Conservation (phyloP, 768 basidiomycete genomes). For the Lactarius sanguifluus region DNA sequence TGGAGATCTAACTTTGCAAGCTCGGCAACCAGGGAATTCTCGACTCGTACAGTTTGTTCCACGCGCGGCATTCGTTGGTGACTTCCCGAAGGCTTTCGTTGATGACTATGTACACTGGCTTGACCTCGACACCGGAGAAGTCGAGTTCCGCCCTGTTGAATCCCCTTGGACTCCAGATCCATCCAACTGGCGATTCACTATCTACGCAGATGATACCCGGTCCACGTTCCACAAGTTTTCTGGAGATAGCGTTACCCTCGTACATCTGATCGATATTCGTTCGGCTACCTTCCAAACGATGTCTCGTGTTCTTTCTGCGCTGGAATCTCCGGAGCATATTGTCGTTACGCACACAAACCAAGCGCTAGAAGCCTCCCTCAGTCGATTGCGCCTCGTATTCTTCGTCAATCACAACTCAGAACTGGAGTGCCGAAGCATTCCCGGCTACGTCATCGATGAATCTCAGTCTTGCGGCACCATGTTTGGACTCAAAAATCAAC, state of each 20-base stretch:
- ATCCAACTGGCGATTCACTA: slow-evolving; percentile 34
- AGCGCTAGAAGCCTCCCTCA: slow-evolving; percentile 33
- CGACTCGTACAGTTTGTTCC: slow-evolving; percentile 38
- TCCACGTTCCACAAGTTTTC: not conserved
- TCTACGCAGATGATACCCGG: not conserved
- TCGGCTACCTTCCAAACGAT: slow-evolving; percentile 6
- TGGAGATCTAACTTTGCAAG: slow-evolving; percentile 10
- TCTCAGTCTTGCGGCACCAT: slow-evolving; percentile 45
- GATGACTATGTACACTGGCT: slow-evolving; percentile 40
- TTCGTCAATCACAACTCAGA: slow-evolving; percentile 34
- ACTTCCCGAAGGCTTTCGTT: slow-evolving; percentile 38
- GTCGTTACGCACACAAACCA: not conserved
- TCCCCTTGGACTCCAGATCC: slow-evolving; percentile 34
- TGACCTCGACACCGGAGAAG: slow-evolving; percentile 26
- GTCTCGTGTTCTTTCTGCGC: not conserved
- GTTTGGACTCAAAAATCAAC: slow-evolving; percentile 43
- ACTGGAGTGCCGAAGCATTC: slow-evolving; percentile 44
- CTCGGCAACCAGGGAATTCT: not conserved
- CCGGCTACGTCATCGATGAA: slow-evolving; percentile 43
- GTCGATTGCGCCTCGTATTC: slow-evolving; percentile 45
- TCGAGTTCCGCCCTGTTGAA: slow-evolving; percentile 40
- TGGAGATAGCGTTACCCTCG: not conserved
- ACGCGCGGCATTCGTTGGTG: slow-evolving; percentile 31
- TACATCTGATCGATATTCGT: slow-evolving; percentile 10
- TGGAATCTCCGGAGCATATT: slow-evolving; percentile 4